Base-by-base conservation (phyloP, 148 eudicot genomes). In the Vaccinium vitisidaea region DNA sequence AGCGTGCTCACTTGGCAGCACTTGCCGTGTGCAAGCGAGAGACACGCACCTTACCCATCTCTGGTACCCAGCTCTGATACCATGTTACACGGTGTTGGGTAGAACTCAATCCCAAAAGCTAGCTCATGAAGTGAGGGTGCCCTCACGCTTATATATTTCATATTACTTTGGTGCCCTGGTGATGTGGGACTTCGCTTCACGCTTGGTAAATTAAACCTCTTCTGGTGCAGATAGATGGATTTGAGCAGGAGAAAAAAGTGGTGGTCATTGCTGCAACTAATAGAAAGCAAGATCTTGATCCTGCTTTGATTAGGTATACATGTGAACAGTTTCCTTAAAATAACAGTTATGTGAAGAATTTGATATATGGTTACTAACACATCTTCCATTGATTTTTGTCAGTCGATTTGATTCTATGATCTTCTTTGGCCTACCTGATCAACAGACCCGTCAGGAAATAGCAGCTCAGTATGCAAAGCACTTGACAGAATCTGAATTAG, bases 211-310 rank as follows among this genome's bases (percentile, higher is more conserved):
- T 12, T 39, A 75, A 69, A 79, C 2, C 61, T 79, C 78, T 53
- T 61, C 61, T 82, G 54, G 25, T 90, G 87, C 94, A 97, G 99
- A 97, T 97, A 87, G 99, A 97, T 87, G 98, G 98, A 19, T 97
- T 97, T 89, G 99, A 97, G 90, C 98, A 97, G 90, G 98, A 95
- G 75, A 97, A 91, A 86, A 95, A 92, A 91, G 99, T 97, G 82
- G 96, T 97, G 39, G 98, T 95, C 77, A 90, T 97, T 88, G 98
- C 98, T 75, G 99, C 99, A 84, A 97, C 99, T 54, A 97, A 97
- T 86, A 90, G 99, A 88, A 95, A 93, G 87, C 98, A 97, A 86
- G 99, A 97, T 82, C 95, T 97, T 87, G 99, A 97, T 90, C 99
- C 98, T 88, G 99, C 99, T 87, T 82, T 97, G 50, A 91, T 95